Evolutionary conservation across 2,329 filamentous ascomycete genomes (phyloP).

Genomic region (Capronia coronata): DNA sequence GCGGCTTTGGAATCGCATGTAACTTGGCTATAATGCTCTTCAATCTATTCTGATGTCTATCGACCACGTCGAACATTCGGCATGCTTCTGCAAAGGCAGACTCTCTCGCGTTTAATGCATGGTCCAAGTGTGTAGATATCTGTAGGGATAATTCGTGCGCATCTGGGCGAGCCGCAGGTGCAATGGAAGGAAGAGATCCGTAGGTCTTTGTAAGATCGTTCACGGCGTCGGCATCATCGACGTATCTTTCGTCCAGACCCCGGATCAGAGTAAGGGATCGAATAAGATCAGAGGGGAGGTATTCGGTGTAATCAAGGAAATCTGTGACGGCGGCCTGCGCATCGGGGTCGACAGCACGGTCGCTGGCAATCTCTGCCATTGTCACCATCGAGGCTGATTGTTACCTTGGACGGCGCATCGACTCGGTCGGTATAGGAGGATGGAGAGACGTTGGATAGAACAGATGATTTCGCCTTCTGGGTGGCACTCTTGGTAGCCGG

Average conservation of each 20-base stretch:
- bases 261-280: constrained; percentile 58
- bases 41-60: constrained; percentile 52
- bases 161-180: constrained; percentile 46
- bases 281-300: constrained; percentile 58
- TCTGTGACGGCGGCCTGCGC: constrained; percentile 61
- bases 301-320: constrained; percentile 64
- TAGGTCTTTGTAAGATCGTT: constrained; percentile 41
- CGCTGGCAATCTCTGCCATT: constrained; percentile 40
- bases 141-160: constrained; percentile 47
- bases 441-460: background rate
- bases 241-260: constrained; percentile 42
- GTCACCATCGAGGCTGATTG: constrained; percentile 26
- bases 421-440: background rate
- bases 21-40: constrained; percentile 57
- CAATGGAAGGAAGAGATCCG: constrained; percentile 46
- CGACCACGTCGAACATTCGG: constrained; percentile 51
- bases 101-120: constrained; percentile 51
- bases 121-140: constrained; percentile 52
- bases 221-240: constrained; percentile 37
- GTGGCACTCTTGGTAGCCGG: no score
- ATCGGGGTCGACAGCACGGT: constrained; percentile 53
- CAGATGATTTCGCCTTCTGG: no score
- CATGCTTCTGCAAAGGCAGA: constrained; percentile 51
- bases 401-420: constrained; percentile 25
- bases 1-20: constrained; percentile 54